These are phyloP conservation scores for Orbilia brochopaga DNA, from an alignment of 2,329 filamentous ascomycete genomes.

Conservation along the genomic window DNA sequence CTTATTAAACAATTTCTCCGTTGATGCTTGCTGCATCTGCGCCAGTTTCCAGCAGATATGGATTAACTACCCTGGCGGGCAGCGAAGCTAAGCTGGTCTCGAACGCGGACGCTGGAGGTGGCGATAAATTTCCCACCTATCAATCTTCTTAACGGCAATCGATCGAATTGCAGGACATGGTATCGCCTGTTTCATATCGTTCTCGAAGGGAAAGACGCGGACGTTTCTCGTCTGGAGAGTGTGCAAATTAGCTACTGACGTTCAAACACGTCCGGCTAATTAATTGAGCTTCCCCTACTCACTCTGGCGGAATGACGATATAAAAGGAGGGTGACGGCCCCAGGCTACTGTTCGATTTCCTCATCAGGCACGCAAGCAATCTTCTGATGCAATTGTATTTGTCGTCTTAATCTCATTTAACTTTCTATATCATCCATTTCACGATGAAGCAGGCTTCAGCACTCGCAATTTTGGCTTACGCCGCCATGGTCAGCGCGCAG, in stretches of 20 bases:
- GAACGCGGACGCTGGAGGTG: too few species aligned
- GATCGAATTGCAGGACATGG: neutral
- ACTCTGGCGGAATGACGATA: neutral
- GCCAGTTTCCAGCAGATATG: neutral
- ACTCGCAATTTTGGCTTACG: slow-evolving; percentile 24
- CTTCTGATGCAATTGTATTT: neutral
- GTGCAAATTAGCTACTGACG: neutral
- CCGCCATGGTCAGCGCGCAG: slow-evolving; percentile 49
- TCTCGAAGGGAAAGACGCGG: too few species aligned
- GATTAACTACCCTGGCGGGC: too few species aligned
- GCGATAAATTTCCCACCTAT: slow-evolving; percentile 1
- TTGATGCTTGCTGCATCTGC: too few species aligned
- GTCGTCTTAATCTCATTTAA: neutral
- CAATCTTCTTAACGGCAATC: neutral
- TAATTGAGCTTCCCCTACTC: neutral
- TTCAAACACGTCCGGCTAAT: too few species aligned
- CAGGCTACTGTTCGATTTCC: neutral
- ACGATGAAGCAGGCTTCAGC: slow-evolving; percentile 34
- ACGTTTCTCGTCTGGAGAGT: neutral
- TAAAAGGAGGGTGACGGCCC: neutral
- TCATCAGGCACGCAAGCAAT: slow-evolving; percentile 2
- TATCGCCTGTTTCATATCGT: neutral
- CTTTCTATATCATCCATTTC: slow-evolving; percentile 2
- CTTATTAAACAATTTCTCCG: too few species aligned
- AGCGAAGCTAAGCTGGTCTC: neutral